phyloP scores from a whole-genome alignment of 306 rosid genomes.

The Vicia sativa region DNA sequence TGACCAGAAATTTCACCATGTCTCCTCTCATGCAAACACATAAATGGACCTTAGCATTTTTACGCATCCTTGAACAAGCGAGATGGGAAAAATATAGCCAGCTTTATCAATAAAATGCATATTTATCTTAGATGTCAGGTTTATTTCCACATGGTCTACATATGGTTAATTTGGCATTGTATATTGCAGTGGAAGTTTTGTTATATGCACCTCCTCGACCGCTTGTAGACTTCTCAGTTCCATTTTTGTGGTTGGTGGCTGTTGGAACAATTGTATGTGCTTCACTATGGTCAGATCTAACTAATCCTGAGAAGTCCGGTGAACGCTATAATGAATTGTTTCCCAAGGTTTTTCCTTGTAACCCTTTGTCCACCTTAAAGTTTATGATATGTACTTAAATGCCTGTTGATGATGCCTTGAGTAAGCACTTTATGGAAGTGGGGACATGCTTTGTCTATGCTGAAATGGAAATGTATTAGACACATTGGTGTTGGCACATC shows the following conservation, averaged over 20 bases:
- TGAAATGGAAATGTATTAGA: constrained; percentile 11
- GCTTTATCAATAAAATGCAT: constrained; percentile 27
- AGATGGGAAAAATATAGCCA: constrained; percentile 3
- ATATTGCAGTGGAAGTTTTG: constrained; percentile 80
- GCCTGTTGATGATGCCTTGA: constrained; percentile 28
- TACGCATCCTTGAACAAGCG: constrained; percentile 26
- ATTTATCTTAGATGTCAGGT: constrained; percentile 30
- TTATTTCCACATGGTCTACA: constrained; percentile 38
- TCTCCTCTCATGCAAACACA: constrained; percentile 12
- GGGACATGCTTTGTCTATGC: constrained; percentile 24
- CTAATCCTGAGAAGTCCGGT: constrained; percentile 58
- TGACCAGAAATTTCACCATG: not conserved
- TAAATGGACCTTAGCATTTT: constrained; percentile 5
- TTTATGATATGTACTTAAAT: constrained; percentile 29
- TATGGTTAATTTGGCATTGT: constrained; percentile 41
- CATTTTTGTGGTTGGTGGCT: constrained; percentile 81
- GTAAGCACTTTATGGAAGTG: constrained; percentile 17
- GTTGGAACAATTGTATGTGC: constrained; percentile 82
- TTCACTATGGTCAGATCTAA: constrained; percentile 79
- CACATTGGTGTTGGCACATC: constrained; percentile 11
- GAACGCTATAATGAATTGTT: constrained; percentile 76
- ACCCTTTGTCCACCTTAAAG: constrained; percentile 38
- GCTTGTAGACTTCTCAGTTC: constrained; percentile 67
- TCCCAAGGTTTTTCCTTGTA: constrained; percentile 71
- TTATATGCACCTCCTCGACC: constrained; percentile 90